Percentiles rank a stretch among this genome's conserved stretches.
These are phyloP conservation scores for Nigrospora osmanthi DNA, from an alignment of 2,329 filamentous ascomycete species.

Conservation along the genomic window DNA sequence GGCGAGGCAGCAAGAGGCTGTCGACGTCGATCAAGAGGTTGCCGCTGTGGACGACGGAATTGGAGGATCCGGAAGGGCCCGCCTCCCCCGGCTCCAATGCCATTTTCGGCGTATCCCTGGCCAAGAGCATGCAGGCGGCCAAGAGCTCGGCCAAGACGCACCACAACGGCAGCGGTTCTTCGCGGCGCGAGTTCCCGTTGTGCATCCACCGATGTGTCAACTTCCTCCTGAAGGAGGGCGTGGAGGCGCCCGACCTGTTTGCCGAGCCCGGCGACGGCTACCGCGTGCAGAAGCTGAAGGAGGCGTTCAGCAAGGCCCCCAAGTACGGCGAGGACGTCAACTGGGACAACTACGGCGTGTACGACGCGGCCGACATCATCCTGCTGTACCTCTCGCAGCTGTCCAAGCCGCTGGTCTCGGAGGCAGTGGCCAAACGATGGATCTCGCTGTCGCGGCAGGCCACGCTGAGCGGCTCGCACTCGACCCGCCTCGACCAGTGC, in stretches of 20 bases:
- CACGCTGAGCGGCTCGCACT: conserved; percentile 22
- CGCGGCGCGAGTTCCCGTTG: conserved; percentile 31
- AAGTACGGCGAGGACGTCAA: conserved; percentile 29
- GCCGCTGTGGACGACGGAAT: conserved; percentile 21
- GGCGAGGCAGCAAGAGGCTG: conserved; percentile 17
- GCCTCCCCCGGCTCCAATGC: conserved; percentile 13
- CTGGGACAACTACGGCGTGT: conserved; percentile 25
- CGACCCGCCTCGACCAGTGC: conserved; percentile 28
- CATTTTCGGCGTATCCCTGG: conserved; percentile 31
- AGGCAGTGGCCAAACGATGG: conserved; percentile 30
- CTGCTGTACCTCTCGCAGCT: conserved; percentile 30
- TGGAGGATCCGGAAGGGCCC: conserved; percentile 15
- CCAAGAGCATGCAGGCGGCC: conserved; percentile 30
- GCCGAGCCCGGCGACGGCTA: conserved; percentile 23
- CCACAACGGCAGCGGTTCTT: conserved; percentile 25
- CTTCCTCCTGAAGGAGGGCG: conserved; percentile 26
- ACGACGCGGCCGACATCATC: conserved; percentile 33
- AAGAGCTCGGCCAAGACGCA: conserved; percentile 28
- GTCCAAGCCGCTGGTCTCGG: conserved; percentile 28
- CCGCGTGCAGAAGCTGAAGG: conserved; percentile 25
- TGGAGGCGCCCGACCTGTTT: conserved; percentile 28
- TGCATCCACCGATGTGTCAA: conserved; percentile 31
- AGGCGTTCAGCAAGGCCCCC: conserved; percentile 26
- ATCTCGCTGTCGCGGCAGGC: conserved; percentile 31
- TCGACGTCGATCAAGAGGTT: conserved; percentile 24